Conservation (phyloP, 2,329 filamentous ascomycete genomes). For the Didymella glomerata region DNA sequence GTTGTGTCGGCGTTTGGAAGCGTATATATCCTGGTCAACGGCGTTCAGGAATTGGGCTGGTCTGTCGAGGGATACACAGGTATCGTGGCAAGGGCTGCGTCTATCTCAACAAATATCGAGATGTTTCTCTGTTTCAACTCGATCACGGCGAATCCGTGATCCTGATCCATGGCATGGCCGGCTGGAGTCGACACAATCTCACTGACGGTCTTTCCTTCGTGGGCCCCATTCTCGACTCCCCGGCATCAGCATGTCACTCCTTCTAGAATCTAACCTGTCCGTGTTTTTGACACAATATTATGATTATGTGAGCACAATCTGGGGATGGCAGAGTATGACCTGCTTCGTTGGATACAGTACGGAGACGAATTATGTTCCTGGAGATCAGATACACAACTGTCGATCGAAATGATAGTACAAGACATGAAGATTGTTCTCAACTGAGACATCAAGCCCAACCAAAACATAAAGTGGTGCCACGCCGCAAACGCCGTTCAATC, state of each 20-base stretch:
- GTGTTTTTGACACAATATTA: no score
- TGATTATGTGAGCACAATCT: no score
- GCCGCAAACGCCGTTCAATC: conserved; percentile 15
- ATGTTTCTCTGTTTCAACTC: background rate
- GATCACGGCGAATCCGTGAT: no score
- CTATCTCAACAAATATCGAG: background rate
- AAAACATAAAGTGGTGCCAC: conserved; percentile 5
- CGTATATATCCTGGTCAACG: conserved; percentile 14
- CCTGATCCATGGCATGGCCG: no score
- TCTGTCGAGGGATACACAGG: no score
- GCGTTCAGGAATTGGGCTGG: background rate
- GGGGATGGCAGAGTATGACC: no score
- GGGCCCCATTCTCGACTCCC: no score
- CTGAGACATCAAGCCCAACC: conserved; percentile 4
- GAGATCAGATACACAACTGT: background rate
- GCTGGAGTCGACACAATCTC: no score
- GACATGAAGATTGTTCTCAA: conserved; percentile 5
- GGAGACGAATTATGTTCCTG: background rate
- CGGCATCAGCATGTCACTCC: no score
- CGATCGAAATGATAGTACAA: conserved; percentile 6
- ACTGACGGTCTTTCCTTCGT: no score
- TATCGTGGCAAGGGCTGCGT: background rate
- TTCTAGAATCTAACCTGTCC: no score
- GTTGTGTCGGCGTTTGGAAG: background rate
- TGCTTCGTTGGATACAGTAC: no score